Evolutionary conservation across 2,329 filamentous ascomycete genomes (phyloP).

Genomic region (Calonectria pauciramosa): DNA sequence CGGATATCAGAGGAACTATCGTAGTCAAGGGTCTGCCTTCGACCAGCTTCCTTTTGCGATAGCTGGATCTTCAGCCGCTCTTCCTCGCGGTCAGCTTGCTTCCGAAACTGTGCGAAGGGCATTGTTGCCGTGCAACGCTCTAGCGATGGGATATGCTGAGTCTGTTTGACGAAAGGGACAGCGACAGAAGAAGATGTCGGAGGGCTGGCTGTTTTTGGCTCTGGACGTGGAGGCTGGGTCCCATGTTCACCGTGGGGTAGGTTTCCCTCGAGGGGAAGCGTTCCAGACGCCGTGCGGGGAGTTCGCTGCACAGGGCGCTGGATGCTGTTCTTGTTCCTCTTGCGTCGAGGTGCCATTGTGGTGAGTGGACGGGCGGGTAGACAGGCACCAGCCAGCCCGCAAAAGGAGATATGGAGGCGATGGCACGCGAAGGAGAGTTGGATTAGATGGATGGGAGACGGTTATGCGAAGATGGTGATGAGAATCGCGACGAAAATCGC

Average conservation of each 20-base stretch:
- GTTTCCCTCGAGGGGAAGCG: neutral
- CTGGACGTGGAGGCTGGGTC: too few species aligned
- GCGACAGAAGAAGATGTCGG: neutral
- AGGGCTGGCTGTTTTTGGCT: neutral
- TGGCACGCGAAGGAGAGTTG: too few species aligned
- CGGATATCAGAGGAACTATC: neutral
- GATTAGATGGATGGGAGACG: neutral
- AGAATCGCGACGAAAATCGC: too few species aligned
- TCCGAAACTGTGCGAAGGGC: neutral
- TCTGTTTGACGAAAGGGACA: neutral
- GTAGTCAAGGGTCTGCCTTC: neutral
- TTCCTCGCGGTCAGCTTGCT: neutral
- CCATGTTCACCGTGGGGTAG: neutral
- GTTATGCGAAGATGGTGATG: neutral
- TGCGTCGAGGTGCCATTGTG: neutral
- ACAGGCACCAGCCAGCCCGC: neutral
- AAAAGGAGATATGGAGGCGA: too few species aligned
- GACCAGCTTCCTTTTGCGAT: neutral
- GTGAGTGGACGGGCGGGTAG: neutral
- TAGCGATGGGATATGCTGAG: neutral
- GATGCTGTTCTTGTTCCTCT: neutral
- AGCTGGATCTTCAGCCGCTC: neutral
- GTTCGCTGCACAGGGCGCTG: neutral
- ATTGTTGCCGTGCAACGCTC: neutral
- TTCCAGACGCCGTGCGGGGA: too few species aligned